Percentiles rank a stretch among this genome's conserved stretches.
phyloP scores from a whole-genome alignment of 1,139 yeast species.

The Saccharomyces hybrid region DNA sequence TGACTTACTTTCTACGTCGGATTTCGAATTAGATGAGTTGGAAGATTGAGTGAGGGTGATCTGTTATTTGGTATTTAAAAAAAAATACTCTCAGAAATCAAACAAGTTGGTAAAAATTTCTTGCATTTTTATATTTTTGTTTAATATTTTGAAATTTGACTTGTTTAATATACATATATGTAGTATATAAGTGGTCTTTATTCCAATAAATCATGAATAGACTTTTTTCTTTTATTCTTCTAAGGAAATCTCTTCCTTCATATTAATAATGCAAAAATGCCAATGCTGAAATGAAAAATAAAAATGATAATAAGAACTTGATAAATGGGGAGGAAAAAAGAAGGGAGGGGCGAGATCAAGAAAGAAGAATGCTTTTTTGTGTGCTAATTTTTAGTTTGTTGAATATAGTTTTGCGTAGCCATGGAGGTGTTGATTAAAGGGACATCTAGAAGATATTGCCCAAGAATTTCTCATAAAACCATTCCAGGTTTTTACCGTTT shows the following conservation, averaged over 20 bases:
- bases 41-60: not conserved
- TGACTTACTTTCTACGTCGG: not conserved
- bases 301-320: not conserved
- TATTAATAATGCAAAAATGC: not conserved
- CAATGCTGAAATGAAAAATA: not conserved
- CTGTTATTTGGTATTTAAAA: not conserved
- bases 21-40: not conserved
- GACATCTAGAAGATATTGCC: slow-evolving; percentile 45
- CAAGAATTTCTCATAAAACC: slow-evolving; percentile 51
- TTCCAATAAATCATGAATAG: not conserved
- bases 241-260: not conserved
- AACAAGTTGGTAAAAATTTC: not conserved
- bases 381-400: not conserved
- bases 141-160: not conserved
- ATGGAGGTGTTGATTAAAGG: not conserved
- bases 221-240: not conserved
- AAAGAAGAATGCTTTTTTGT: not conserved
- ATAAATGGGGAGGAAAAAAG: not conserved
- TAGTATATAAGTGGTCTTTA: not conserved
- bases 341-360: not conserved
- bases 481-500: slow-evolving; percentile 30
- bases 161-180: not conserved
- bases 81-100: not conserved
- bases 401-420: not conserved
- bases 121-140: not conserved